Evolutionary conservation across 306 rosid species (phyloP), one percentile per base, ranked within the genome.

Genomic region (Sicyos edulis): DNA sequence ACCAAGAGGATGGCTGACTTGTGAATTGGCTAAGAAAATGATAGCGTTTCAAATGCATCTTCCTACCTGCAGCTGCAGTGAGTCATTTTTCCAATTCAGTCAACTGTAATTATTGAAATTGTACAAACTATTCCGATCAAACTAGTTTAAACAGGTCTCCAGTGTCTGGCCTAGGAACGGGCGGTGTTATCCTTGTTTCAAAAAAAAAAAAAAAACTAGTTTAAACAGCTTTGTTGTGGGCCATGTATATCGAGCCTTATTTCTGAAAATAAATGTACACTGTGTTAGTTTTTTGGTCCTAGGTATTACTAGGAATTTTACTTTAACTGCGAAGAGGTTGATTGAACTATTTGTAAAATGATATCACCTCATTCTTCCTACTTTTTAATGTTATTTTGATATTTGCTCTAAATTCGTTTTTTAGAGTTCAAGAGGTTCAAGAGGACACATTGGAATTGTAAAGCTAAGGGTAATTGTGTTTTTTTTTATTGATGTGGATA

Each of bases 1-100:
- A 45, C 34, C 82, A 71, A 77, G 80, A 69, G 78, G 3, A 26
- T 26, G 32, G 1, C 32, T 16, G 79, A 76, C 78, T n/a, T 68
- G 49, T 67, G 63, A 66, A 26, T 1, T 26, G 32, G 32, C 71
- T 76, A 78, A 0, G 5, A 4, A 1, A 21, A 56, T 45, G 51
- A 45, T 45, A 14, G 1, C 62, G 20, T 11, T 56, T 56, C 15
- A 57, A 11, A 22, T 57, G 34, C 37, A 57, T 22, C 15, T 56
- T 9, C 61, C 7, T 10, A 4, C 12, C 29, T 9, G 22, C 60
- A 9, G 32, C n/a, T n/a, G n/a, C n/a, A n/a, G n/a, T 55, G 32
- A 12, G 10, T 32, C 3, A 62, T 55, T 50, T 8, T 55, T 55
- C 12, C 61, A 55, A 19, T 8, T 56, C 26, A 56, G 61, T 56